Percentiles rank a stretch among this genome's conserved stretches.
Conservation (phyloP, 2,329 filamentous ascomycete genomes). For the Diaporthe citriasiana region DNA sequence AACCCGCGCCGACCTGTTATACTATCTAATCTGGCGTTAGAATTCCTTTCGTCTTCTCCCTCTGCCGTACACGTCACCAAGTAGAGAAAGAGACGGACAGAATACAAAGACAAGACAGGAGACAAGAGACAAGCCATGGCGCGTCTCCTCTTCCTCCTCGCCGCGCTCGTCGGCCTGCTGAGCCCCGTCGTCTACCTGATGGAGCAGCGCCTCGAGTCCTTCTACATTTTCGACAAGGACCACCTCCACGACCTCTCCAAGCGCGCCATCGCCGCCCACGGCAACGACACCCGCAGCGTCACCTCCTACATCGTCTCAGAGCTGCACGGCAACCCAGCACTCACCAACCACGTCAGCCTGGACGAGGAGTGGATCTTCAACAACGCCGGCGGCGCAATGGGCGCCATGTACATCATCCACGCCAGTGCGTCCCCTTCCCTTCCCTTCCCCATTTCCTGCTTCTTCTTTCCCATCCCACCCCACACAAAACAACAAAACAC, state of each 20-base stretch:
- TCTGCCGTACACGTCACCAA: background rate
- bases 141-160: conserved; percentile 63
- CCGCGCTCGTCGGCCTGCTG: conserved; percentile 67
- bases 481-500: background rate
- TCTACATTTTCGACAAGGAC: conserved; percentile 82
- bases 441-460: background rate
- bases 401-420: conserved; percentile 91
- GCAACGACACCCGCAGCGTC: conserved; percentile 80
- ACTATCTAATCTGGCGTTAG: background rate
- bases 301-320: conserved; percentile 79
- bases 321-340: conserved; percentile 69
- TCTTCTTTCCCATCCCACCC: conserved; percentile 27
- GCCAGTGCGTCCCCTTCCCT: conserved; percentile 73
- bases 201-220: conserved; percentile 70
- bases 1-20: background rate
- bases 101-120: too few species aligned
- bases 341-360: conserved; percentile 71
- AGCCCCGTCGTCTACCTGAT: conserved; percentile 67
- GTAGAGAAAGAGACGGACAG: background rate
- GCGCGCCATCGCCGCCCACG: conserved; percentile 76
- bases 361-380: conserved; percentile 92
- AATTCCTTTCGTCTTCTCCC: background rate
- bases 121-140: conserved; percentile 33
- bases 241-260: conserved; percentile 78
- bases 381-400: conserved; percentile 93